These are phyloP conservation scores for Termitomyces sp. DNA, from an alignment of 768 basidiomycete species.

Conservation along the genomic window DNA sequence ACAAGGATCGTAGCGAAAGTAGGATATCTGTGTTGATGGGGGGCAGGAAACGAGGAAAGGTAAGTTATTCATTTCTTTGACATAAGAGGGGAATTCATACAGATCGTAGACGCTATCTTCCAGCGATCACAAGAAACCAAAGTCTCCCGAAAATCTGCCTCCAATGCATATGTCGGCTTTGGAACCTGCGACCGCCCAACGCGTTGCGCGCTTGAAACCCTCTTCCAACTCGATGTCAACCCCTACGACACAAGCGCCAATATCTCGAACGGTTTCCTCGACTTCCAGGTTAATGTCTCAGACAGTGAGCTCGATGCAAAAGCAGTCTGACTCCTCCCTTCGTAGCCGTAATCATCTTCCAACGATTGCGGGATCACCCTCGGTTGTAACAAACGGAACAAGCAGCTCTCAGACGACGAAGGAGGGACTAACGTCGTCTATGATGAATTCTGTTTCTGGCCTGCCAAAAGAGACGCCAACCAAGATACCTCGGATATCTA, in stretches of 20 bases:
- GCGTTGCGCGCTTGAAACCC: slow-evolving; percentile 77
- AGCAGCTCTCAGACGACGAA: slow-evolving; percentile 41
- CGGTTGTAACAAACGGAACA: slow-evolving; percentile 60
- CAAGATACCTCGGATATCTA: slow-evolving; percentile 91
- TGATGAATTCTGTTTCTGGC: slow-evolving; percentile 43
- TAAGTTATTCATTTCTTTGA: slow-evolving; percentile 24
- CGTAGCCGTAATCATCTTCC: slow-evolving; percentile 74
- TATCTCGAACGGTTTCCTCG: slow-evolving; percentile 31
- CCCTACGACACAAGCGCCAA: slow-evolving; percentile 28
- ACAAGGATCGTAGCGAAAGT: slow-evolving; percentile 87
- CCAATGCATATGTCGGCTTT: slow-evolving; percentile 89
- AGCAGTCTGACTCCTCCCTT: slow-evolving; percentile 78
- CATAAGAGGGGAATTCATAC: slow-evolving; percentile 4
- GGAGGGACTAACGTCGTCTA: slow-evolving; percentile 45
- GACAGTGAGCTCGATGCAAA: slow-evolving; percentile 82
- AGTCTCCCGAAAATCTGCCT: slow-evolving; percentile 67
- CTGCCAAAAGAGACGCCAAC: slow-evolving; percentile 82
- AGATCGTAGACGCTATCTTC: slow-evolving; percentile 71
- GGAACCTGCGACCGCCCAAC: slow-evolving; percentile 74
- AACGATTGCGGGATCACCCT: slow-evolving; percentile 92
- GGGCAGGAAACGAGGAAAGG: slow-evolving; percentile 88
- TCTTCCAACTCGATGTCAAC: slow-evolving; percentile 41
- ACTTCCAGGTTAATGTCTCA: slow-evolving; percentile 68
- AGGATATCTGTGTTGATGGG: slow-evolving; percentile 85
- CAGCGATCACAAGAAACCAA: slow-evolving; percentile 69